Base-by-base conservation (phyloP, 495 filamentous ascomycete genomes). In the Massariosphaeria phaeospora region DNA sequence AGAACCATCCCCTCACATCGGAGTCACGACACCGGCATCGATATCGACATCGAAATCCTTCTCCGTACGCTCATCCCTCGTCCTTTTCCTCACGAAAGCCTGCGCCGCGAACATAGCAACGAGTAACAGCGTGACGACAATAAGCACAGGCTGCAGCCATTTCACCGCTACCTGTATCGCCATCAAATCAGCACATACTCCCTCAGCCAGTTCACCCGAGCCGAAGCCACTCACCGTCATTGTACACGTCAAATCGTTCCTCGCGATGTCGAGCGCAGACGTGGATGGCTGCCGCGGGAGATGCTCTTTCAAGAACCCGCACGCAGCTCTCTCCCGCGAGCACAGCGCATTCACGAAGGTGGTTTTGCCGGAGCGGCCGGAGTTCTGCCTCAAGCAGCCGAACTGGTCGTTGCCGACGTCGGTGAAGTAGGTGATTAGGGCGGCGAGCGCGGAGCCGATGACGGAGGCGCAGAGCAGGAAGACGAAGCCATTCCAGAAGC, bases 401-500 rank as follows among this genome's bases (percentile, higher is more conserved):
- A 26, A 45, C 10, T 9, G 7, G 21, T 26, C 42, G 6, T 20
- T n/a, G 2, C 27, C 42, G 17, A 26, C 29, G 8, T 45, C 21
- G 2, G 42, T 45, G n/a, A 26, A 45, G n/a, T 45, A 25, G 3
- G 29, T 20, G 20, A 45, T 23, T 6, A 45, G 42, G 5, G 42
- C 23, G 2, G 24, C 42, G 42, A 45, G 24, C 3, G 42, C 42
- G 9, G 42, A 26, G 4, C 6, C 42, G 24, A 26, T 21, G 42
- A 15, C 29, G 2, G 24, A n/a, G 17, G 27, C 17, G 4, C 15
- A 17, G 4, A 25, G 15, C 5, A 45, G 23, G n/a, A 45, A 31
- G 42, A 31, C 24, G 17, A 45, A 45, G 21, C 24, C 42, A 9
- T 26, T 9, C 42, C 42, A 45, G 17, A 45, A 45, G 6, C 42